phyloP scores from a whole-genome alignment of 768 basidiomycete genomes.

The Sporobolomyces phaffii region DNA sequence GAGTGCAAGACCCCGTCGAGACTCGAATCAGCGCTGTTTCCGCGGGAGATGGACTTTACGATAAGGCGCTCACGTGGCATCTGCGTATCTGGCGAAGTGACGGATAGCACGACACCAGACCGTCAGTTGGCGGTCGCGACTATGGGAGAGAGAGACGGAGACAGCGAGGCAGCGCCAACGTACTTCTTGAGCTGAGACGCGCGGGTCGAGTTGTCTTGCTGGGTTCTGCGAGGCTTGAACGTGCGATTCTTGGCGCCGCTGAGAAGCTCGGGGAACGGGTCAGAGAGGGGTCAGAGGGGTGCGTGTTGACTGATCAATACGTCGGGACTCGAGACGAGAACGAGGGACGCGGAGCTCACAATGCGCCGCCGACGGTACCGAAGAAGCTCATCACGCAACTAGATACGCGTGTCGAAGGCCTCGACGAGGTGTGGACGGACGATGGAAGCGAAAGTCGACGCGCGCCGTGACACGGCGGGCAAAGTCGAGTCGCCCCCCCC shows the following conservation, averaged over 20 bases:
- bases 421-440: no score
- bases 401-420: no score
- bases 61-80: conserved; percentile 57
- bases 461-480: not conserved
- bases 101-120: no score
- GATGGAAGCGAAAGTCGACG: not conserved
- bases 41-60: not conserved
- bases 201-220: conserved; percentile 50
- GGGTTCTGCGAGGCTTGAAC: conserved; percentile 79
- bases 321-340: not conserved
- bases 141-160: not conserved
- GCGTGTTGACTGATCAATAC: not conserved
- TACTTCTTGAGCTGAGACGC: conserved; percentile 96
- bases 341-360: conserved; percentile 2
- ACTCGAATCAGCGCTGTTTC: not conserved
- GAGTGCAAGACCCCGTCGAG: not conserved
- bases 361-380: conserved; percentile 20
- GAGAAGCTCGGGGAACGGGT: not conserved
- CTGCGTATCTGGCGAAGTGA: conserved; percentile 55
- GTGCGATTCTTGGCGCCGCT: conserved; percentile 80
- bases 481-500: no score
- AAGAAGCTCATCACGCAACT: conserved; percentile 27
- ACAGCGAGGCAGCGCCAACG: not conserved
- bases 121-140: no score
- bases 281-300: not conserved